These are phyloP conservation scores for Escovopsis sp. DNA, from an alignment of 2,329 filamentous ascomycete species.

Conservation along the genomic window DNA sequence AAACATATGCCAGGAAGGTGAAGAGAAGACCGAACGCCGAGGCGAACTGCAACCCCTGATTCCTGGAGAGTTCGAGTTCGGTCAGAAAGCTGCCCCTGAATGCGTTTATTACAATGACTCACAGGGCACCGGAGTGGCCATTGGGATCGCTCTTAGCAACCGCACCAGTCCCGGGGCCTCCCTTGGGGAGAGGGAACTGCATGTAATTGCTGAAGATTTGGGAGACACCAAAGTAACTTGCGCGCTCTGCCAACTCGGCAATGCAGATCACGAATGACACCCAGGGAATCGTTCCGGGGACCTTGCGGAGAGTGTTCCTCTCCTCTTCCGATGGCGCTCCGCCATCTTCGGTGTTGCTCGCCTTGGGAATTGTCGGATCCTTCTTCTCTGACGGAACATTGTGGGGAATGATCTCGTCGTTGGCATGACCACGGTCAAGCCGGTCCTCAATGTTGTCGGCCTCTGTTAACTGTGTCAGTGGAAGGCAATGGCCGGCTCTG, in stretches of 20 bases:
- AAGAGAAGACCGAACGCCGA: constrained; percentile 5
- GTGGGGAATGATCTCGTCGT: constrained; percentile 4
- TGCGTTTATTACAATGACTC: not conserved
- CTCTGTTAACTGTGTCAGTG: not conserved
- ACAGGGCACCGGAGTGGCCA: constrained; percentile 5
- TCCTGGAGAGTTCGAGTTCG: not conserved
- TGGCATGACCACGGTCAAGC: constrained; percentile 2
- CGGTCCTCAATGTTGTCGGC: constrained; percentile 3
- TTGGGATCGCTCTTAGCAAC: constrained; percentile 5
- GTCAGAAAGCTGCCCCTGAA: not conserved
- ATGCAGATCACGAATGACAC: constrained; percentile 6
- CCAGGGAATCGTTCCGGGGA: constrained; percentile 1
- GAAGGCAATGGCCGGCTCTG: not conserved
- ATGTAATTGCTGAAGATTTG: constrained; percentile 6
- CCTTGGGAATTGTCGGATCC: not conserved
- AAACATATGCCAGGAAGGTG: constrained; percentile 6
- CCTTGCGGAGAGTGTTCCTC: constrained; percentile 3
- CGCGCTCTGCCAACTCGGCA: constrained; percentile 5
- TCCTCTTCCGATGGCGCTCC: constrained; percentile 4
- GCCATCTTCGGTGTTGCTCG: not conserved
- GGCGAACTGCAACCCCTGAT: constrained; percentile 5
- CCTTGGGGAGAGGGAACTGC: constrained; percentile 5
- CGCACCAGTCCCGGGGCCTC: constrained; percentile 4
- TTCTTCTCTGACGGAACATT: constrained; percentile 1
- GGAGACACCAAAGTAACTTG: constrained; percentile 5